Base-by-base conservation (phyloP, 768 basidiomycete genomes). In the Suillus sp. region DNA sequence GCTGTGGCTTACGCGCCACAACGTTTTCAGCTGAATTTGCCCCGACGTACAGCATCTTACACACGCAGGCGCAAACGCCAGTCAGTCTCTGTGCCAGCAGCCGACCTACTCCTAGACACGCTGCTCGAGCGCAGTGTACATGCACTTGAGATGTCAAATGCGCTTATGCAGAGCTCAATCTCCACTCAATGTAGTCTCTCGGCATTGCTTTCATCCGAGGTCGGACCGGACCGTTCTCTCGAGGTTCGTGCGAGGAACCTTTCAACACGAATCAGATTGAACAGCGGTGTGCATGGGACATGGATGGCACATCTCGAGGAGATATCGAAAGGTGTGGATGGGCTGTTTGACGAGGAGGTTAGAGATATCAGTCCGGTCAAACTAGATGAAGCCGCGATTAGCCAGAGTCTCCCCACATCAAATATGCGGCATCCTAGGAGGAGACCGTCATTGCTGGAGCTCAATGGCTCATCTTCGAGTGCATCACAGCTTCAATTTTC, bases 101-200 rank as follows among this genome's bases (percentile, higher is more conserved):
- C 78, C 56, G 87, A 90, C 71, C 83, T 84, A 14, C 86, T 83
- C 68, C 81, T 93, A 32, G 93, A 94, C 74, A 83, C 88, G n/a
- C 79, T 94, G 18, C 81, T 94, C 1, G 90, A 86, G 63, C 86
- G 92, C 65, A 92, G 91, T 66, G 90, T 94, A 16, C 87, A 92
- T 75, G 92, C 92, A 1, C 80, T 95, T 10, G 93, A 94, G 72
- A 87, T 93, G 81, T 94, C 92, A 5, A 94, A 94, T 63, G 83
- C 86, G 3, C 78, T 94, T 13, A 78, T 95, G 53, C 88, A 91
- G 70, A 87, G 86, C 14, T 89, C 90, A 25, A 88, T 93, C 68
- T 84, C 87, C 45, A 88, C 92, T 0, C 88, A 90, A 65, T 80
- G 86, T 14, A 84, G 78, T 38, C 77, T 83, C 42, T 80, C 80